Evolutionary conservation across 345 rosid genomes (phyloP), one percentile per base, ranked within the genome.

Genomic region (Citrus inodora): DNA sequence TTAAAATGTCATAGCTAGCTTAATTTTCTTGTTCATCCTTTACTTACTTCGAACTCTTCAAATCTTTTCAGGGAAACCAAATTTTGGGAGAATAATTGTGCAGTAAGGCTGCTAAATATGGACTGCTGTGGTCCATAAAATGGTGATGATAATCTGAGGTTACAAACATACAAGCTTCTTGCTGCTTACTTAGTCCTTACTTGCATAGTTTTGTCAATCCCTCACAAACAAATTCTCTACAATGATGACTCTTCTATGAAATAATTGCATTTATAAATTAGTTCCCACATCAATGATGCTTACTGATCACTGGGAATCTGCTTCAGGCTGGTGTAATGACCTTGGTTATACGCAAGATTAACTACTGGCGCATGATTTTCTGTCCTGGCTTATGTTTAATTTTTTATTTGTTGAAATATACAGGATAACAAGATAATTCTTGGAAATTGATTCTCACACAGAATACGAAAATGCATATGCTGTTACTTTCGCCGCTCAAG

Each of bases 1-100:
- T 48, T 10, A 3, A 22, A 11, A 53, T 71, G 22, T 71, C 63
- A 6, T n/a, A 8, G 55, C 24, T 37, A 14, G 21, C n/a, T 22
- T 33, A 4, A 21, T 22, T 67, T 65, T 28, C 32, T 28, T 2
- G 28, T 60, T 56, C 16, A 4, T 56, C 5, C 9, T n/a, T n/a
- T 11, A 11, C 51, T 65, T 8, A 72, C 67, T 27, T 66, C 22
- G 35, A 33, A 35, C 28, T 77, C 30, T 14, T 67, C 30, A 25
- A 73, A 25, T 59, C 10, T 2, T 78, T 78, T 56, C 80, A 59
- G 85, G 82, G 66, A 32, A 60, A 75, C 66, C 61, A 63, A 64
- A 25, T 48, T 56, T 56, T 35, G 11, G 74, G 33, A 51, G 62
- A 28, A 13, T 13, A 67, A 66, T 59, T 37, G 71, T 67, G 68